A percentile compares a stretch with the other conserved stretches of the same genome.
phyloP scores from a whole-genome alignment of 495 filamentous ascomycete species.

The Glarea lozoyensis region DNA sequence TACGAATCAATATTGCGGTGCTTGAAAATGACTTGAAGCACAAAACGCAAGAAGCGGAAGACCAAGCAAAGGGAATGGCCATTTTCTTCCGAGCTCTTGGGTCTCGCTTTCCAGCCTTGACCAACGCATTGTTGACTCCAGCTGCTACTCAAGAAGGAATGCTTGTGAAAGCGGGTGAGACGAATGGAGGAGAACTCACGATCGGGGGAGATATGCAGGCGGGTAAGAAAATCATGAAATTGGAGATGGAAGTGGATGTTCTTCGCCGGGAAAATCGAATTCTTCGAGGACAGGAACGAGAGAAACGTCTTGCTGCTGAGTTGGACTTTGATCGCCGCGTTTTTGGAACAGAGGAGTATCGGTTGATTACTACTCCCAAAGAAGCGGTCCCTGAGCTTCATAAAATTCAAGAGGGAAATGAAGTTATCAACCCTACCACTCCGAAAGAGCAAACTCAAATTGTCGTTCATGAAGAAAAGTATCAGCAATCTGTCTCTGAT shows the following conservation, averaged over 20 bases:
- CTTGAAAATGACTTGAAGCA: slow-evolving; percentile 17
- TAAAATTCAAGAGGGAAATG: too few species aligned
- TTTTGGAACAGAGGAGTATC: background rate
- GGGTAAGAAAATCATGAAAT: background rate
- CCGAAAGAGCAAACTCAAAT: too few species aligned
- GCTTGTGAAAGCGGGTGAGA: background rate
- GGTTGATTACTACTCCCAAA: too few species aligned
- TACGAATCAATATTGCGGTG: slow-evolving; percentile 13
- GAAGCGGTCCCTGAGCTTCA: too few species aligned
- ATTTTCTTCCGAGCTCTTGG: background rate
- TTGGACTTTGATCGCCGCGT: background rate
- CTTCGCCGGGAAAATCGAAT: slow-evolving; percentile 9
- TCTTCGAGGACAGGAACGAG: background rate
- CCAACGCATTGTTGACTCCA: background rate
- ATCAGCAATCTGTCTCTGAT: too few species aligned
- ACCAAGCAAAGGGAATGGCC: slow-evolving; percentile 1
- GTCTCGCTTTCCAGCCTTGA: background rate
- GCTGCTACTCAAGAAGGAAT: background rate
- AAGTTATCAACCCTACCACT: too few species aligned
- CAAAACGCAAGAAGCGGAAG: slow-evolving; percentile 7
- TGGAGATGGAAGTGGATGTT: slow-evolving; percentile 8
- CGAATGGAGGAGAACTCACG: background rate
- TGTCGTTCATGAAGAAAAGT: too few species aligned
- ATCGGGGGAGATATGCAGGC: background rate
- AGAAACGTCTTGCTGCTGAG: background rate